Evolutionary conservation across 2,329 filamentous ascomycete species (phyloP).

Genomic region (Saccharata proteae): DNA sequence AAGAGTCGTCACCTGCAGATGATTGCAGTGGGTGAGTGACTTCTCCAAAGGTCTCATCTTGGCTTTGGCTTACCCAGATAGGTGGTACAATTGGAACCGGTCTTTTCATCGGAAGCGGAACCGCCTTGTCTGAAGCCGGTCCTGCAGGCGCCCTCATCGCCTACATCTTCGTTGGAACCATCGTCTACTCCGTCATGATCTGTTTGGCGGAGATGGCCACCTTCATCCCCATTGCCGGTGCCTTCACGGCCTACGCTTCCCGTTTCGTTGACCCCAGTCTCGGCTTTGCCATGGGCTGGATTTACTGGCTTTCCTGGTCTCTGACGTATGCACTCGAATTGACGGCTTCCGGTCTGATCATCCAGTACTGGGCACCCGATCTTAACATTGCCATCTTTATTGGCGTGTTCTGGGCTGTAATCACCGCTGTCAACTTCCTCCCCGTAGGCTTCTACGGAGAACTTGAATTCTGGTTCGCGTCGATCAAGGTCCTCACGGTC

Average conservation of each 20-base stretch:
- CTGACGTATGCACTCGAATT: constrained; percentile 63
- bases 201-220: constrained; percentile 58
- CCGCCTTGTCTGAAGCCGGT: constrained; percentile 35
- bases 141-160: constrained; percentile 36
- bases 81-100: constrained; percentile 39
- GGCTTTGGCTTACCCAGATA: constrained; percentile 8
- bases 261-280: constrained; percentile 63
- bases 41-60: neutral
- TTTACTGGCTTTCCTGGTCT: constrained; percentile 71
- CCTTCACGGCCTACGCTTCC: constrained; percentile 64
- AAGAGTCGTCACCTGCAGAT: constrained; percentile 26
- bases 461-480: constrained; percentile 67
- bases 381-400: constrained; percentile 63
- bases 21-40: constrained; percentile 24
- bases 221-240: constrained; percentile 63
- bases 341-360: constrained; percentile 59
- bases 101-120: constrained; percentile 40
- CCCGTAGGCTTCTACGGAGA: constrained; percentile 64
- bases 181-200: constrained; percentile 65
- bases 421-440: constrained; percentile 57
- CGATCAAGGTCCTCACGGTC: constrained; percentile 65
- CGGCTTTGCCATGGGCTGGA: constrained; percentile 70
- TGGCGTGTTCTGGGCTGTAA: constrained; percentile 57
- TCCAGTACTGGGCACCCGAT: constrained; percentile 57
- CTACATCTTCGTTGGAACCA: constrained; percentile 45